phyloP scores from a whole-genome alignment of 2,329 filamentous ascomycete species.

The Fusarium sp. region DNA sequence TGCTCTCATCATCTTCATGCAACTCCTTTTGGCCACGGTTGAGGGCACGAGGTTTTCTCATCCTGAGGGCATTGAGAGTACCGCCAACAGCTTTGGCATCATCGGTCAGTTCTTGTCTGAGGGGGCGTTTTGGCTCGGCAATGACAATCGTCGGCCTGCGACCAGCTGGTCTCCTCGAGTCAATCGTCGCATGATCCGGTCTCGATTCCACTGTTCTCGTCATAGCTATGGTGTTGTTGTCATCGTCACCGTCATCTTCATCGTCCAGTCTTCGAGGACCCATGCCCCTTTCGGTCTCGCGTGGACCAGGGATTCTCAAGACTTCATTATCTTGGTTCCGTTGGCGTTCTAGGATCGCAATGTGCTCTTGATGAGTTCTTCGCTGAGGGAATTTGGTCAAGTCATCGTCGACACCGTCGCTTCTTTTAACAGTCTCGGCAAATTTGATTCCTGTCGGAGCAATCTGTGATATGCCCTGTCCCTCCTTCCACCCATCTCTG shows the following conservation, averaged over 20 bases:
- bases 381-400: slow-evolving; percentile 59
- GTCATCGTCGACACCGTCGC: slow-evolving; percentile 66
- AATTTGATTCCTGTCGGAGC: slow-evolving; percentile 69
- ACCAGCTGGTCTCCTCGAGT: slow-evolving; percentile 48
- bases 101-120: slow-evolving; percentile 55
- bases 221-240: slow-evolving; percentile 50
- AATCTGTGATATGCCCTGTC: slow-evolving; percentile 23
- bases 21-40: slow-evolving; percentile 55
- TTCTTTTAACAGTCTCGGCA: slow-evolving; percentile 73
- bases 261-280: slow-evolving; percentile 69
- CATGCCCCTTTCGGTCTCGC: slow-evolving; percentile 88
- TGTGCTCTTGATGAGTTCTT: slow-evolving; percentile 78
- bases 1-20: slow-evolving; percentile 54
- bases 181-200: slow-evolving; percentile 37
- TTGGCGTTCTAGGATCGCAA: slow-evolving; percentile 88
- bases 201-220: slow-evolving; percentile 48
- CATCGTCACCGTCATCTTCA: slow-evolving; percentile 54
- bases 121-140: slow-evolving; percentile 67
- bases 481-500: slow-evolving; percentile 19
- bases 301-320: slow-evolving; percentile 89
- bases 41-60: slow-evolving; percentile 59
- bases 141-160: slow-evolving; percentile 73
- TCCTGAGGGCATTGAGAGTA: slow-evolving; percentile 57
- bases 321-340: slow-evolving; percentile 80
- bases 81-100: slow-evolving; percentile 58